Base-by-base conservation (phyloP, 306 rosid genomes). In the Astragalus glycyphyllos region DNA sequence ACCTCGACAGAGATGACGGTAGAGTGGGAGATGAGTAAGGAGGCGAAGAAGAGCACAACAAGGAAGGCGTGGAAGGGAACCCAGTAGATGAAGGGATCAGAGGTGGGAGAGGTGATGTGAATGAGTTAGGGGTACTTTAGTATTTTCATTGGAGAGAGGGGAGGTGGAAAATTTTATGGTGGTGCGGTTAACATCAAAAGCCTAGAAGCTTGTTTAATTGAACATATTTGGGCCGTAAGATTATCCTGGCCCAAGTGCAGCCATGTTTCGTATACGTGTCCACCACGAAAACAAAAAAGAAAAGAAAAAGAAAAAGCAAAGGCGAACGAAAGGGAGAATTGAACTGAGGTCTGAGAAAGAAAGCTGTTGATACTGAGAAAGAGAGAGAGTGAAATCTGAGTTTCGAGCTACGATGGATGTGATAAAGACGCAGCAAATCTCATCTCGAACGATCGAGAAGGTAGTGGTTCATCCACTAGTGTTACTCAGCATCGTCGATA, bases 401-500 rank as follows among this genome's bases (percentile, higher is more conserved):
- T 42, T 62, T 12, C 13, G 8, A 80, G 16, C 37, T 5, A 20
- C 41, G 6, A 92, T 90, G 98, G 98, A 92, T 56, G 98, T 90
- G 59, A 88, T 90, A 46, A 90, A 92, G 81, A 77, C 93, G 56
- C 98, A 86, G 82, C 93, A 92, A 81, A 81, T 92, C 13, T 90
- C 91, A 0, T 79, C 84, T 14, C 74, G 89, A n/a, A 77, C 87
- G 5, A 80, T 92, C 34, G 97, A 92, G 88, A 92, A 90, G 79
- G 96, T 92, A 14, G 81, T 92, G 31, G 92, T 92, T 32, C 98
- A 92, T 69, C 96, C 98, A 0, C 76, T 92, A 8, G 96, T 92
- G 26, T 71, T 92, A 11, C 96, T 92, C 42, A 90, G 98, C 84
- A 88, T 92, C 84, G 96, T 90, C 68, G 98, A 92, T 63, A 88